Base-by-base conservation (phyloP, 2,329 filamentous ascomycete species). In the Zasmidium cellare region DNA sequence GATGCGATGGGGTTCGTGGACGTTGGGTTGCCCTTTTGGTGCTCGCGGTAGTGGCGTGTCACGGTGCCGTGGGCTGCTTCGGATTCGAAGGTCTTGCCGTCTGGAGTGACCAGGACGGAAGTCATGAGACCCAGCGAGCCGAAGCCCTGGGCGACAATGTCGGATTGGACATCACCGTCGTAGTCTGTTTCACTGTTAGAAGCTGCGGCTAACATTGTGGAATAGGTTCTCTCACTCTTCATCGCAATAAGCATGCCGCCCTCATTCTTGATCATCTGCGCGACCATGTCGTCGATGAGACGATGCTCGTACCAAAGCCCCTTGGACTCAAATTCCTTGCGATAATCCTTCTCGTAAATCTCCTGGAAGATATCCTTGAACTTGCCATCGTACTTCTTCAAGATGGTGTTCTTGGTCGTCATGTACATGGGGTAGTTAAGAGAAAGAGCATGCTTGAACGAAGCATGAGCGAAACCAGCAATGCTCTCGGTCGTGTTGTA, bases 311-410 rank as follows among this genome's bases (percentile, higher is more conserved):
- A 97, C 94, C 94, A 97, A 80, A 97, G 96, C 63, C 85, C 85
- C 83, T 92, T 91, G 72, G 87, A 88, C 75, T 97, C 92, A 69
- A 97, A 97, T 46, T 91, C 84, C 75, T 85, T 83, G 83, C 90
- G 88, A 83, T 97, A 99, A 69, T 88, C 80, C 59, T 83, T 84
- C 64, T 97, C 91, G 79, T 93, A 99, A 71, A 97, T 86, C 73
- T 96, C 90, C 84, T 99, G 90, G 87, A 99, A 99, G 77, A 97
- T 96, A 74, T 99, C 94, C 87, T 97, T 97, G 86, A 99, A 99
- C 70, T 90, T 86, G 53, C 94, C 94, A 74, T 99, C 94, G 80
- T 99, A 99, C 78, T 92, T 93, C 84, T 99, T 99, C 68, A 99
- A 82, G 70, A 99, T 99, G 69, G 94, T 99, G 84, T 97, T 97